These are phyloP conservation scores for Shiraia bambusicola DNA, from an alignment of 2,329 filamentous ascomycete species.

Conservation along the genomic window DNA sequence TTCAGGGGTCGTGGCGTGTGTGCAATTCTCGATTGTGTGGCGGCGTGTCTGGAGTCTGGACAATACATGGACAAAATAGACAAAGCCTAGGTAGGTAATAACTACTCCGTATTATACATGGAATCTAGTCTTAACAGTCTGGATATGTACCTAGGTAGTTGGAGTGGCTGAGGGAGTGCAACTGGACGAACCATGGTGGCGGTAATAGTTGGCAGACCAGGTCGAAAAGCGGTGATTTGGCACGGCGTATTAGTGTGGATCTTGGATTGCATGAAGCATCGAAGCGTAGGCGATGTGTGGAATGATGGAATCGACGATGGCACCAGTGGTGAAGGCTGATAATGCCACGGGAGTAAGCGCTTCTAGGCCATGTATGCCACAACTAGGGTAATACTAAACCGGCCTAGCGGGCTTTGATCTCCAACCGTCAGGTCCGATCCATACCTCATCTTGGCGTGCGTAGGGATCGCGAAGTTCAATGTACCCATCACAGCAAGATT, in stretches of 20 bases:
- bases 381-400: not conserved
- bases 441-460: conserved; percentile 15
- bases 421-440: conserved; percentile 18
- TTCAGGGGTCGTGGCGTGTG: no score
- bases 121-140: not conserved
- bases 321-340: conserved; percentile 3
- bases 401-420: conserved; percentile 1
- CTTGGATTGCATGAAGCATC: conserved; percentile 7
- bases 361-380: conserved; percentile 12
- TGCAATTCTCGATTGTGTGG: no score
- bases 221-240: not conserved
- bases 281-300: conserved; percentile 5
- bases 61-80: no score
- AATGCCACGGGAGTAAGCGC: conserved; percentile 3
- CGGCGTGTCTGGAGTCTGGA: no score
- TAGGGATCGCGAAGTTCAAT: conserved; percentile 19
- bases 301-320: conserved; percentile 16
- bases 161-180: no score
- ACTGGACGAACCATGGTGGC: no score
- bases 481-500: conserved; percentile 10
- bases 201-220: no score
- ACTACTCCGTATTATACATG: no score
- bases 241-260: conserved; percentile 4
- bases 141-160: no score
- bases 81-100: no score